Conservation (phyloP, 805 yeast species). For the Metschnikowia rubicola region DNA sequence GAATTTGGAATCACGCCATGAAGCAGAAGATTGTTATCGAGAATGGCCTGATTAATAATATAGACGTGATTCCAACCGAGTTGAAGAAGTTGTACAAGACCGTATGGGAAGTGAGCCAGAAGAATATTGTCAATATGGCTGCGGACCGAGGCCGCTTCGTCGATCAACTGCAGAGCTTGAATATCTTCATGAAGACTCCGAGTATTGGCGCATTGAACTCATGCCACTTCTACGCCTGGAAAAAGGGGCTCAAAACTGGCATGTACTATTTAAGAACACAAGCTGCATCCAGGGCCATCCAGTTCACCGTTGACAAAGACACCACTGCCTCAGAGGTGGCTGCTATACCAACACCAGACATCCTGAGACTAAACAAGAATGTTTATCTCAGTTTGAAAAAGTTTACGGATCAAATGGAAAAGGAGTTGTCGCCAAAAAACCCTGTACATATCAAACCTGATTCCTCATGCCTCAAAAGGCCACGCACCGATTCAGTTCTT, state of each 20-base stretch:
- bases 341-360: conserved; percentile 1
- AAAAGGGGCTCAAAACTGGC: conserved; percentile 37
- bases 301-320: conserved; percentile 22
- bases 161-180: conserved; percentile 49
- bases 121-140: conserved; percentile 80
- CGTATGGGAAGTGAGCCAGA: conserved; percentile 95
- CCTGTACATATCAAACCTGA: neutral
- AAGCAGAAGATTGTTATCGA: conserved; percentile 71
- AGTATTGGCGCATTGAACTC: conserved; percentile 39
- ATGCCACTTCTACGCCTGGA: conserved; percentile 44
- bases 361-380: neutral
- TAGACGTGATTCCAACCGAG: conserved; percentile 70
- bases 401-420: neutral
- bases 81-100: conserved; percentile 82
- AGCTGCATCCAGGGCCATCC: conserved; percentile 37
- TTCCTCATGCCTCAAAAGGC: too few species aligned
- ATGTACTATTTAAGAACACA: conserved; percentile 40
- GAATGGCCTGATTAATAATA: conserved; percentile 82
- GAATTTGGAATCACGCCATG: conserved; percentile 78
- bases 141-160: conserved; percentile 71
- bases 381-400: neutral
- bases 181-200: conserved; percentile 36
- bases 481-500: neutral
- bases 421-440: neutral
- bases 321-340: neutral